Evolutionary conservation across 1,284 basidiomycete species (phyloP), one percentile per base, ranked within the genome.

Genomic region (Ustilago tritici): DNA sequence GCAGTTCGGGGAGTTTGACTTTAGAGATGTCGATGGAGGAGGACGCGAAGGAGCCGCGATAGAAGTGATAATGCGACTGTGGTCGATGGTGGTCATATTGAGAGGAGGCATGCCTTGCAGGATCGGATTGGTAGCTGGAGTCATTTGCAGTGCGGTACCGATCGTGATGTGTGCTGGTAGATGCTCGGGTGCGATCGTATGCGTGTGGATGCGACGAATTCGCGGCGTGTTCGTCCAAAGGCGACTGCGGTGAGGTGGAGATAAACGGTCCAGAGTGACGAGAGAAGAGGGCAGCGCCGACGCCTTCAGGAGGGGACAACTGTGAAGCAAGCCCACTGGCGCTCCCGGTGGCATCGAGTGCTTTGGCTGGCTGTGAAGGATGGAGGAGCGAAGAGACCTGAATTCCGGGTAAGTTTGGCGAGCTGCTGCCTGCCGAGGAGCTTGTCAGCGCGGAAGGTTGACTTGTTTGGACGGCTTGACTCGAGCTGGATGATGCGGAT

Each of bases 331-430:
- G 23, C n/a, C 43, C 41, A 36, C 15, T 34, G 15, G 10, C 32
- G 17, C 36, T 46, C 31, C 31, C 34, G 19, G 19, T 32, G 38
- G 40, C 7, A 10, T 47, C 28, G 3, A 38, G 54, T 3, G 61
- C 38, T 35, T 47, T 43, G 12, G 61, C 49, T 15, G 69, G 38
- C 14, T 56, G 43, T 12, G 56, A 19, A 49, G 54, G 54, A 34
- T 73, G 65, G 41, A 73, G 14, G 17, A 73, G 65, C 7, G 70
- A 73, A 12, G 70, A 64, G 17, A 73, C 70, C 10, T 67, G 64
- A 35, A 73, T 58, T 4, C 70, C 70, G 10, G 65, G 59, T 6
- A 56, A 50, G 0, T 52, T 12, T 2, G 59, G 55, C 28, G 56
- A 50, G 12, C 28, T 36, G 31, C 35, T 14, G 1, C n/a, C 46